phyloP scores from a whole-genome alignment of 257 asterid species.

The Rauvolfia tetraphylla region DNA sequence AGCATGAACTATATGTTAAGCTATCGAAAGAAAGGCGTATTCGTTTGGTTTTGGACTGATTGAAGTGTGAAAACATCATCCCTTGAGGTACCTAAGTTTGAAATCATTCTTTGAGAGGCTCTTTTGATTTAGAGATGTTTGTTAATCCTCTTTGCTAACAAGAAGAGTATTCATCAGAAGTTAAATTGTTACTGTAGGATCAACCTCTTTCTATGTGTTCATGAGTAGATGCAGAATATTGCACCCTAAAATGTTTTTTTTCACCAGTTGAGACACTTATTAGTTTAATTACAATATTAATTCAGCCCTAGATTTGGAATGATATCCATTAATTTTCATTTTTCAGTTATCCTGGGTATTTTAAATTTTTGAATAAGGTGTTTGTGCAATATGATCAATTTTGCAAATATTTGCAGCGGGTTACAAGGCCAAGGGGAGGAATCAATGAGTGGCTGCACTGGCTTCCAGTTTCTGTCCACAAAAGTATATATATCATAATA shows the following conservation, averaged over 20 bases:
- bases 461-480: conserved; percentile 92
- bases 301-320: background rate
- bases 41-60: background rate
- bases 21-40: background rate
- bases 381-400: conserved; percentile 7
- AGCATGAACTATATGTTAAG: background rate
- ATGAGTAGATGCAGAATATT: background rate
- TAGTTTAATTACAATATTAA: background rate
- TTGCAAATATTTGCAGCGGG: conserved; percentile 55
- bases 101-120: background rate
- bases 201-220: background rate
- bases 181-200: background rate
- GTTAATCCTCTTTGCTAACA: background rate
- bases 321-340: background rate
- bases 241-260: background rate
- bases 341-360: background rate
- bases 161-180: background rate
- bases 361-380: background rate
- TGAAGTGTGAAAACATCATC: background rate
- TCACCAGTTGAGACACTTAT: background rate
- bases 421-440: conserved; percentile 95
- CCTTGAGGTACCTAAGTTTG: background rate
- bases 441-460: conserved; percentile 87
- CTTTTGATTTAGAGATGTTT: background rate
- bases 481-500: conserved; percentile 61